A percentile compares a stretch with the other conserved stretches of the same genome.
Conservation (phyloP, 148 eudicot species). For the Fagopyrum esculentum region DNA sequence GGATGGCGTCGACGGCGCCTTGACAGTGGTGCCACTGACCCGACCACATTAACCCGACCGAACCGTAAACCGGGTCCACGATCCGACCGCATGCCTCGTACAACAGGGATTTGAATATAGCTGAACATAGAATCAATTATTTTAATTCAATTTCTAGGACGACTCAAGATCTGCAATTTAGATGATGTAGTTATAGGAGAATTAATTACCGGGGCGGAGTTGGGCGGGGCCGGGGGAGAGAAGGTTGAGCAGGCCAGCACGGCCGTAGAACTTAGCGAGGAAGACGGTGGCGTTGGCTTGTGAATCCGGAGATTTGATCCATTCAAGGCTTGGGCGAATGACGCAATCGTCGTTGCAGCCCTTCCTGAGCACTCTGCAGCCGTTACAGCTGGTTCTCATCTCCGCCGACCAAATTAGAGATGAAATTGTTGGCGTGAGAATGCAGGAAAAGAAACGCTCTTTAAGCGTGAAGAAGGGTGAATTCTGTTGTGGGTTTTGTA, state of each 20-base stretch:
- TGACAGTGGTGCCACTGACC: conserved; percentile 61
- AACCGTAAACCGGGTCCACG: conserved; percentile 59
- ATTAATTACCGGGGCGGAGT: conserved; percentile 37
- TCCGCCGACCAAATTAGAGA: not conserved
- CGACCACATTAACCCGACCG: conserved; percentile 52
- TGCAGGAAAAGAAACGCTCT: not conserved
- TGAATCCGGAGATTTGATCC: conserved; percentile 44
- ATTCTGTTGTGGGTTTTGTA: not conserved
- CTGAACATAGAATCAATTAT: conserved; percentile 22
- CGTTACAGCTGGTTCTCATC: conserved; percentile 56
- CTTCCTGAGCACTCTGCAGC: conserved; percentile 50
- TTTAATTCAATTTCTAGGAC: not conserved
- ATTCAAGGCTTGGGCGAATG: conserved; percentile 41
- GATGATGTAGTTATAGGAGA: not conserved
- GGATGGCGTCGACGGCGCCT: conserved; percentile 64
- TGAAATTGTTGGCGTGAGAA: not conserved
- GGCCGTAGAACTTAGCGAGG: conserved; percentile 59
- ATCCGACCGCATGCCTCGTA: conserved; percentile 82
- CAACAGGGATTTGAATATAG: conserved; percentile 48
- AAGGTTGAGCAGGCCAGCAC: conserved; percentile 55
- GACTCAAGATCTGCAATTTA: not conserved
- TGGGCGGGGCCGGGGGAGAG: conserved; percentile 40
- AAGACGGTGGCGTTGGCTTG: conserved; percentile 58
- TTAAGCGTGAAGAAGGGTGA: not conserved
- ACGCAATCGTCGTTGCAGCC: conserved; percentile 44